Percentiles rank a stretch among this genome's conserved stretches.
These are phyloP conservation scores for Eucalyptus tenuipes DNA, from an alignment of 345 rosid genomes.

Conservation along the genomic window DNA sequence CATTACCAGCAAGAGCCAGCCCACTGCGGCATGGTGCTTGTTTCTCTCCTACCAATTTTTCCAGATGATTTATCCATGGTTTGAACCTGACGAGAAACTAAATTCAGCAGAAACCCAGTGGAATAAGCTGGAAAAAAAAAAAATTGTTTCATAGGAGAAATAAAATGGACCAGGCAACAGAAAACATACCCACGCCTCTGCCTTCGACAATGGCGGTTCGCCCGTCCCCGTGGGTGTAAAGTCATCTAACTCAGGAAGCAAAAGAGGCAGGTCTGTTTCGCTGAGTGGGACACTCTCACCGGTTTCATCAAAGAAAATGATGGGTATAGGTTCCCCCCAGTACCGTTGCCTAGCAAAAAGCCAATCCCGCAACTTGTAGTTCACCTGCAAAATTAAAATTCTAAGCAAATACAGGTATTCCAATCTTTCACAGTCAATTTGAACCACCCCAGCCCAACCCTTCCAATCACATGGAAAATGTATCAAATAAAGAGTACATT, in stretches of 20 bases:
- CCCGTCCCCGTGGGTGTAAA: conserved; percentile 92
- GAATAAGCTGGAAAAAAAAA: neutral
- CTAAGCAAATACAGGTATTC: neutral
- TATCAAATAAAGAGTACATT: neutral
- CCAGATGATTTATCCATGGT: conserved; percentile 52
- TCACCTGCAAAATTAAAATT: conserved; percentile 36
- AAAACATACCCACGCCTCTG: conserved; percentile 63
- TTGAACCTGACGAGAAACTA: conserved; percentile 30
- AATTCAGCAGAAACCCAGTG: neutral
- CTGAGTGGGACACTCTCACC: conserved; percentile 55
- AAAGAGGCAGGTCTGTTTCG: conserved; percentile 77
- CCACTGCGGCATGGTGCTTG: conserved; percentile 99
- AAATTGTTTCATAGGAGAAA: neutral
- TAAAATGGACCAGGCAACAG: neutral
- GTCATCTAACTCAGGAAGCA: conserved; percentile 81
- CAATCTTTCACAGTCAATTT: neutral
- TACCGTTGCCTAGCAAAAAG: conserved; percentile 97
- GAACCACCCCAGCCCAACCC: neutral
- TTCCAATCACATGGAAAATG: neutral
- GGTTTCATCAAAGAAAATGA: conserved; percentile 54
- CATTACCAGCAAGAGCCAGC: conserved; percentile 97
- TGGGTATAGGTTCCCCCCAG: conserved; percentile 99
- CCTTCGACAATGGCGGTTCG: conserved; percentile 87
- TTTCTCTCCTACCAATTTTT: conserved; percentile 79
- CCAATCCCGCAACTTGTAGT: conserved; percentile 95